These are phyloP conservation scores for Fusarium sp. DNA, from an alignment of 2,329 filamentous ascomycete species.

Conservation along the genomic window DNA sequence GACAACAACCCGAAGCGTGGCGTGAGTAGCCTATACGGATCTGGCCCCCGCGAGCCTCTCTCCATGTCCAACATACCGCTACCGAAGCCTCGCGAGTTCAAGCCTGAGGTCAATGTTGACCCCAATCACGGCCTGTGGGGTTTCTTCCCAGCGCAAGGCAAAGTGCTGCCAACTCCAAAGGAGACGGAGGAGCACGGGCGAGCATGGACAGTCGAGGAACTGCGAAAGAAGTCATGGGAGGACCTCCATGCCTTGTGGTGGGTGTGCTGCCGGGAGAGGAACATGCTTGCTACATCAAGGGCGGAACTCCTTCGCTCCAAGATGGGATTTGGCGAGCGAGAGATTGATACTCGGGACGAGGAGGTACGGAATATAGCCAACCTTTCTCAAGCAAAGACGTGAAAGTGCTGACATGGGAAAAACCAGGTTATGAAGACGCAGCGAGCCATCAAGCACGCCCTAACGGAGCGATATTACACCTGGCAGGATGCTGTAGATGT, in stretches of 20 bases:
- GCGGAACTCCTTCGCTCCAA: constrained; percentile 74
- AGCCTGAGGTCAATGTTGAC: constrained; percentile 69
- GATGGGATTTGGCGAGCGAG: constrained; percentile 78
- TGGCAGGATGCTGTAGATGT: constrained; percentile 81
- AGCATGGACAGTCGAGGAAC: constrained; percentile 84
- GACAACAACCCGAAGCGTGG: constrained; percentile 86
- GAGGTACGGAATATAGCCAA: constrained; percentile 65
- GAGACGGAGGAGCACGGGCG: constrained; percentile 80
- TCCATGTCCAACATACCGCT: constrained; percentile 78
- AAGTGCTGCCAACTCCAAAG: constrained; percentile 76
- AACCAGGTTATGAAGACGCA: constrained; percentile 79
- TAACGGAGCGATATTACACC: constrained; percentile 89
- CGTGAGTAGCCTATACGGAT: constrained; percentile 81
- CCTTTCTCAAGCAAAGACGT: not conserved
- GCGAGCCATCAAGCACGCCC: constrained; percentile 81
- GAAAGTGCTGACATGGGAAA: constrained; percentile 22
- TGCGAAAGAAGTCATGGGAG: constrained; percentile 91
- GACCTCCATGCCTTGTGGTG: constrained; percentile 95
- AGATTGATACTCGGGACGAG: constrained; percentile 71
- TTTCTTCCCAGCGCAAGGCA: constrained; percentile 82
- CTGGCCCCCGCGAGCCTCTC: constrained; percentile 78
- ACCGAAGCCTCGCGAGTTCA: constrained; percentile 74
- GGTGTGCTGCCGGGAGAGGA: constrained; percentile 91
- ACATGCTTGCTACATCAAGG: constrained; percentile 83
- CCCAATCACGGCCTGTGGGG: constrained; percentile 89